Conservation (phyloP, 2,329 filamentous ascomycete genomes). For the Neoarthrinium moseri region DNA sequence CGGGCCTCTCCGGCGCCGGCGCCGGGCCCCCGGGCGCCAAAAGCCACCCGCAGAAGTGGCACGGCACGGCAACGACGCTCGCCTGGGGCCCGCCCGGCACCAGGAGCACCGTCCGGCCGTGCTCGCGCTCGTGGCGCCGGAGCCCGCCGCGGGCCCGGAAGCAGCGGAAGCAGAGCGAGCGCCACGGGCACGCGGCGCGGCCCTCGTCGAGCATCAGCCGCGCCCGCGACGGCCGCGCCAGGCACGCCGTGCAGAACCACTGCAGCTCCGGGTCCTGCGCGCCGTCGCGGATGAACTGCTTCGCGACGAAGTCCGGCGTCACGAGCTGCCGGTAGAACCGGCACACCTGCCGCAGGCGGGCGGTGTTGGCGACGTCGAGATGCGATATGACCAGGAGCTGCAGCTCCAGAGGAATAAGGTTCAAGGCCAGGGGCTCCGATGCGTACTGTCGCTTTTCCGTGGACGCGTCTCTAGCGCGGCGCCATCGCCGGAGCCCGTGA, state of each 20-base stretch:
- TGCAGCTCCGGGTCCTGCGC: constrained; percentile 12
- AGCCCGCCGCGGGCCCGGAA: constrained; percentile 22
- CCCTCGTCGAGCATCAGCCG: constrained; percentile 21
- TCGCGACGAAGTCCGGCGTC: constrained; percentile 21
- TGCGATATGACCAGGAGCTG: constrained; percentile 23
- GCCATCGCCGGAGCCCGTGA: too few relatives aligned
- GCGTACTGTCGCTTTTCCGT: too few relatives aligned
- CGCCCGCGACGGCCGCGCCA: constrained; percentile 21
- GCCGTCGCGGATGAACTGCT: constrained; percentile 19
- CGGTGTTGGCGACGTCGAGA: constrained; percentile 22
- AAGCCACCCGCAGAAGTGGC: too few relatives aligned
- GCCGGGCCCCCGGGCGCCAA: too few relatives aligned
- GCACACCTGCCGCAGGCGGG: constrained; percentile 21
- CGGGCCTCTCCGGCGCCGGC: too few relatives aligned
- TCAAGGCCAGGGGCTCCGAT: too few relatives aligned
- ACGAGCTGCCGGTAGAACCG: constrained; percentile 22
- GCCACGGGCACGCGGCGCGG: constrained; percentile 17
- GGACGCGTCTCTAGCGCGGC: too few relatives aligned
- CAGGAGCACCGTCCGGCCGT: too few relatives aligned
- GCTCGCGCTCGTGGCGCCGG: constrained; percentile 21
- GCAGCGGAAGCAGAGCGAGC: constrained; percentile 26
- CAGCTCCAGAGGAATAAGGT: constrained; percentile 23
- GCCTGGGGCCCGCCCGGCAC: too few relatives aligned
- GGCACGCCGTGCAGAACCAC: constrained; percentile 23
- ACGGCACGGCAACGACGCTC: too few relatives aligned